phyloP scores from a whole-genome alignment of 352 stramenopile genomes.

The Pythium aphanidermatum region DNA sequence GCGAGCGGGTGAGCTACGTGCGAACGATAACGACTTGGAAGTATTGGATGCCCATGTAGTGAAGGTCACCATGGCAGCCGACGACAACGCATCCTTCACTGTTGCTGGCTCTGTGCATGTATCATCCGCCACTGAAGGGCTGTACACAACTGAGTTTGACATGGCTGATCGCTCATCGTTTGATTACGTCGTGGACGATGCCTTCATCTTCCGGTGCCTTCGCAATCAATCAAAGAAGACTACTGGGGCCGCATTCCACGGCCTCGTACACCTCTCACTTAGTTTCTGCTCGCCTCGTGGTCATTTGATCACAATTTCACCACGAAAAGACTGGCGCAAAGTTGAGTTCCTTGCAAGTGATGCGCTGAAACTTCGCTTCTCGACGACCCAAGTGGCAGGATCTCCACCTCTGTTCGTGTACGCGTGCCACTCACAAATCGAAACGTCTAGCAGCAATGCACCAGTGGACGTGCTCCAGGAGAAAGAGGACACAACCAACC shows the following conservation, averaged over 20 bases:
- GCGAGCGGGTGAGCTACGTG: no score
- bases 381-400: not conserved
- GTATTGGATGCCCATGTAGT: no score
- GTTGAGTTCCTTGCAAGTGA: conserved; percentile 44
- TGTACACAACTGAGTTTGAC: no score
- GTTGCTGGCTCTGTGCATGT: no score
- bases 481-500: not conserved
- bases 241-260: conserved; percentile 30
- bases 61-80: no score
- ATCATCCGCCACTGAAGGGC: no score
- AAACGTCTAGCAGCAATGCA: no score
- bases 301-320: conserved; percentile 36
- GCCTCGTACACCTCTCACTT: conserved; percentile 18
- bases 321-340: conserved; percentile 61
- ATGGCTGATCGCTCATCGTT: no score
- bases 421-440: conserved; percentile 5
- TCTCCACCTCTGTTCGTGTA: conserved; percentile 9
- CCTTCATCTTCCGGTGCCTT: conserved; percentile 43
- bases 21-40: no score
- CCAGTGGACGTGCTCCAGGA: no score
- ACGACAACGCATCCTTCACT: no score
- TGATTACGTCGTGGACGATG: conserved; percentile 41
- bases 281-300: not conserved
- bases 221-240: conserved; percentile 36
- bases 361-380: conserved; percentile 3